Evolutionary conservation across 805 yeast genomes (phyloP), one percentile per base, ranked within the genome.

Genomic region (Naumovozyma castellii): DNA sequence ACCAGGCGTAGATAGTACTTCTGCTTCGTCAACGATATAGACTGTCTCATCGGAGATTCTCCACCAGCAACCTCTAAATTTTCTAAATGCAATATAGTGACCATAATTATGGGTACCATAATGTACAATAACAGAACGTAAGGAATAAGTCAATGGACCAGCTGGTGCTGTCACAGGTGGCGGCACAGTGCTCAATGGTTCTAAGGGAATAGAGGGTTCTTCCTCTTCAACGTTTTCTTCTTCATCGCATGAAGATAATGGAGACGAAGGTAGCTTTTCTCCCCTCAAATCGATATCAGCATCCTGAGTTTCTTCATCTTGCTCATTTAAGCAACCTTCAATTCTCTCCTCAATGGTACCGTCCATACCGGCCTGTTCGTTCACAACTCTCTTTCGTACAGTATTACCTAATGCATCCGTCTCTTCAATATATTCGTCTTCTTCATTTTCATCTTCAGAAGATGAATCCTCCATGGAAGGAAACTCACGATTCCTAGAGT

Each of bases 21-120:
- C 95, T 2, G 73, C 72, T 56, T 85, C 95, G 10, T 78, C 73
- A 3, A 85, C 86, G 25, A 84, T 71, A 43, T 85, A 77, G 2
- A 88, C 94, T 2, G 79, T 77, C 55, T 87, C 95, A 61, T 92
- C 98, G 50, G 92, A 81, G 15, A 88, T 80, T 57, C 95, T 75
- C 95, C 96, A 88, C 98, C 98, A 90, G 9, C 77, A 71, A 2
- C 88, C 92, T 48, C 94, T 73, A 42, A 66, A 72, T 53, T 77
- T 80, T 54, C 97, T 76, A 64, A 75, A 90, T 32, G 94, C 86
- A 44, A 90, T 84, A 57, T 90, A 90, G 61, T 90, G 98, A n/a
- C 98, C 98, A 57, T 86, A 92, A 52, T 90, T 87, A 52, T 92
- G 97, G 1, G 95, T 83, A 36, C 98, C 98, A 58, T 81, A 88